These are phyloP conservation scores for Ailanthus altissimus DNA, from an alignment of 345 rosid species.

Conservation along the genomic window DNA sequence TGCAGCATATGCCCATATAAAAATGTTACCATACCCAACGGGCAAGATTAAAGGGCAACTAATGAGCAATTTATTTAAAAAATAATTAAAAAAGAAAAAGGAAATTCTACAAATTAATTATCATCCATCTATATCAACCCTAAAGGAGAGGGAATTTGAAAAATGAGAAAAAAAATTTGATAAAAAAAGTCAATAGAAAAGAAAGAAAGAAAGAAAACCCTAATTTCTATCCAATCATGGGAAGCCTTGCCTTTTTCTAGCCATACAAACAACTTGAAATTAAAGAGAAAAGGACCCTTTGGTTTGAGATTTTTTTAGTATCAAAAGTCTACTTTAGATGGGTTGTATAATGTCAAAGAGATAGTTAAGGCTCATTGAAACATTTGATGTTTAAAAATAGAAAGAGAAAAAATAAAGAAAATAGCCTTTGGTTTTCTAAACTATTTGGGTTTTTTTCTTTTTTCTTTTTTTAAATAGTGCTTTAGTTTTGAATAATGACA, in stretches of 20 bases:
- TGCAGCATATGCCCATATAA: background rate
- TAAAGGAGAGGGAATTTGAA: too few species aligned
- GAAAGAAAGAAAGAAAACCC: background rate
- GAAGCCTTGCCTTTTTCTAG: background rate
- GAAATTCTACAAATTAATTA: too few species aligned
- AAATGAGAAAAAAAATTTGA: too few species aligned
- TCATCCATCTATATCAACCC: too few species aligned
- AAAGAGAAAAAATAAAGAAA: too few species aligned
- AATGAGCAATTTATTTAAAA: background rate
- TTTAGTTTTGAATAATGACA: constrained; percentile 18
- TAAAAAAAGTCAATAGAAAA: background rate
- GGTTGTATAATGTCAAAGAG: constrained; percentile 25
- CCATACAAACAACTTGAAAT: background rate
- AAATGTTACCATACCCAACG: background rate
- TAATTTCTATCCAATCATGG: constrained; percentile 7
- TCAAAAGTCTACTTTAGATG: constrained; percentile 39
- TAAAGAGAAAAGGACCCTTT: constrained; percentile 1
- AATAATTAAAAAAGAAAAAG: background rate
- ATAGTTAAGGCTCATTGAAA: constrained; percentile 3
- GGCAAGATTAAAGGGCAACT: background rate
- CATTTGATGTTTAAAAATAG: background rate
- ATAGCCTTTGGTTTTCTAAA: constrained; percentile 26
- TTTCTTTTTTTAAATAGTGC: background rate
- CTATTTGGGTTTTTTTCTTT: constrained; percentile 27
- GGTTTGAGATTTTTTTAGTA: background rate